These are phyloP conservation scores for Leptomonas pyrrhocoris DNA, from an alignment of 208 protist species.

Conservation along the genomic window DNA sequence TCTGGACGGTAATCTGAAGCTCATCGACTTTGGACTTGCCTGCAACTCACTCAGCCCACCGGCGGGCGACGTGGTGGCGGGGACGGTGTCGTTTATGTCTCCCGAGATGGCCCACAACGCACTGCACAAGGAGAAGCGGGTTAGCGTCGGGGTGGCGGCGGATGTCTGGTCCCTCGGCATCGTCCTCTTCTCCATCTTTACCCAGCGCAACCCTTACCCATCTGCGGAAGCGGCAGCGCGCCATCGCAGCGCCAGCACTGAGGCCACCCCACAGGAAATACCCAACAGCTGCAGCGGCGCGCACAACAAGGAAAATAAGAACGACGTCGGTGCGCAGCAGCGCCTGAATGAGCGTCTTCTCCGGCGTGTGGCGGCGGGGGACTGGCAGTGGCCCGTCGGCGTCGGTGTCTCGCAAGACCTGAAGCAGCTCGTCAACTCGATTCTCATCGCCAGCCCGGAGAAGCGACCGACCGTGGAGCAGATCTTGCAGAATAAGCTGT, in stretches of 20 bases:
- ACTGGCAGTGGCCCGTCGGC: slow-evolving; percentile 80
- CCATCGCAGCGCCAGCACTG: neutral
- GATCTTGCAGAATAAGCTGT: slow-evolving; percentile 71
- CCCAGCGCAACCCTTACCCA: slow-evolving; percentile 84
- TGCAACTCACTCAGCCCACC: slow-evolving; percentile 71
- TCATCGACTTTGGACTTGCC: slow-evolving; percentile 93
- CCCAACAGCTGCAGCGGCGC: neutral
- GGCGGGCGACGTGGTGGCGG: slow-evolving; percentile 86
- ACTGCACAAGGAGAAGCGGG: slow-evolving; percentile 71
- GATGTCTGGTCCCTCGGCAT: slow-evolving; percentile 92
- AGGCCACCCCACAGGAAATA: neutral
- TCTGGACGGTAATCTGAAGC: slow-evolving; percentile 83
- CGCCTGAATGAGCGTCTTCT: slow-evolving; percentile 66
- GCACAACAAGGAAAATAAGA: neutral
- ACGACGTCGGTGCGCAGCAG: slow-evolving; percentile 30
- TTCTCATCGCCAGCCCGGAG: slow-evolving; percentile 61
- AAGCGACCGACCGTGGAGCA: slow-evolving; percentile 64
- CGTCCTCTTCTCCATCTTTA: slow-evolving; percentile 90
- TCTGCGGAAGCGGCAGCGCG: slow-evolving; percentile 11
- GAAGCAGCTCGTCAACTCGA: slow-evolving; percentile 64
- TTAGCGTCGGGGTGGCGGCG: slow-evolving; percentile 80
- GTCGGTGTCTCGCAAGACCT: slow-evolving; percentile 64
- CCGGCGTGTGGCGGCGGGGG: slow-evolving; percentile 63
- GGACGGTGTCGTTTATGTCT: slow-evolving; percentile 92
- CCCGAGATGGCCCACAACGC: slow-evolving; percentile 93